Evolutionary conservation across 176 grass and related monocot species (phyloP).

Genomic region (barley (Hordeum vulgare)): MorexV3_pseudomolecules_assembly NC_058523.1:341901067-341901566

Average conservation of each 20-base stretch:
- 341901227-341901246: not conserved
- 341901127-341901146: conserved; percentile 18
- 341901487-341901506: too few species aligned
- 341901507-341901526: too few species aligned
- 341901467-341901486: too few species aligned
- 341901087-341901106: conserved; percentile 60
- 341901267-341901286: not conserved
- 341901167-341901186: not conserved
- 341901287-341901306: not conserved
- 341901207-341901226: not conserved
- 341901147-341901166: not conserved
- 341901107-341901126: conserved; percentile 37
- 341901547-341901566: too few species aligned
- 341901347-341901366: too few species aligned
- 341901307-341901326: not conserved
- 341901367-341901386: too few species aligned
- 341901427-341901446: too few species aligned
- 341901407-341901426: too few species aligned
- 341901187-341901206: not conserved
- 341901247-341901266: not conserved
- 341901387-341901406: too few species aligned
- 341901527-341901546: too few species aligned
- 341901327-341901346: too few species aligned
- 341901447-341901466: too few species aligned
- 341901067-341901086: conserved; percentile 37